phyloP scores from a whole-genome alignment of 148 eudicot species.

The Cornus florida region DNA sequence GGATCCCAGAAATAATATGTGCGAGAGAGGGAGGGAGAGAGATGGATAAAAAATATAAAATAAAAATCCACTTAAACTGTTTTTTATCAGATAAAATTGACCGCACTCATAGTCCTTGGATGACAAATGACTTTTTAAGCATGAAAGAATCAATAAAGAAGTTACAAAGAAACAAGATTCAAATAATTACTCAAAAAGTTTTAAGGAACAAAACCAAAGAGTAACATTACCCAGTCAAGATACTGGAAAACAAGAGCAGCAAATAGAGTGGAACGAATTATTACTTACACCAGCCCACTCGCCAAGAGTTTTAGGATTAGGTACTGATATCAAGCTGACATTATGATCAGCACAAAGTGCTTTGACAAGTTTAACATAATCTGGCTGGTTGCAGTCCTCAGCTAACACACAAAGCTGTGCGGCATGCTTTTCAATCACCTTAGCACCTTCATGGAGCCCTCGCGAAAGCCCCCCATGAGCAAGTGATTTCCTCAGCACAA shows the following conservation, averaged over 20 bases:
- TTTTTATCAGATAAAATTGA: too few relatives aligned
- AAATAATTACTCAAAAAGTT: too few relatives aligned
- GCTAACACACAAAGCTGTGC: slow-evolving; percentile 49
- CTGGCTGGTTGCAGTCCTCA: slow-evolving; percentile 48
- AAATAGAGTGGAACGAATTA: neutral
- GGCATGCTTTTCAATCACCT: slow-evolving; percentile 43
- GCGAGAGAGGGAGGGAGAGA: neutral
- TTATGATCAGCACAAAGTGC: slow-evolving; percentile 44
- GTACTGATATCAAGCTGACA: slow-evolving; percentile 37
- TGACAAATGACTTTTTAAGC: neutral
- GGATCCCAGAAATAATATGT: neutral
- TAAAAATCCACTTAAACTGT: too few relatives aligned
- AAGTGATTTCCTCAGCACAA: slow-evolving; percentile 40
- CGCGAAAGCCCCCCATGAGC: slow-evolving; percentile 37
- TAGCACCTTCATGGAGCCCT: slow-evolving; percentile 50
- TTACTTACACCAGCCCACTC: slow-evolving; percentile 50
- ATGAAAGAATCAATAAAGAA: neutral
- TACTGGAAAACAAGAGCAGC: neutral
- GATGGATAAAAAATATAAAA: neutral
- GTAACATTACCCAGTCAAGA: neutral
- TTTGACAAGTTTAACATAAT: slow-evolving; percentile 41
- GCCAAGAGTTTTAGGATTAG: slow-evolving; percentile 43
- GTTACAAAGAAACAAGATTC: too few relatives aligned
- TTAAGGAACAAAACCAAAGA: neutral
- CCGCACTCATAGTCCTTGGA: neutral